These are phyloP conservation scores for Lichtheimia ornata DNA, from an alignment of 371 early-diverging fungal species.

Conservation along the genomic window DNA sequence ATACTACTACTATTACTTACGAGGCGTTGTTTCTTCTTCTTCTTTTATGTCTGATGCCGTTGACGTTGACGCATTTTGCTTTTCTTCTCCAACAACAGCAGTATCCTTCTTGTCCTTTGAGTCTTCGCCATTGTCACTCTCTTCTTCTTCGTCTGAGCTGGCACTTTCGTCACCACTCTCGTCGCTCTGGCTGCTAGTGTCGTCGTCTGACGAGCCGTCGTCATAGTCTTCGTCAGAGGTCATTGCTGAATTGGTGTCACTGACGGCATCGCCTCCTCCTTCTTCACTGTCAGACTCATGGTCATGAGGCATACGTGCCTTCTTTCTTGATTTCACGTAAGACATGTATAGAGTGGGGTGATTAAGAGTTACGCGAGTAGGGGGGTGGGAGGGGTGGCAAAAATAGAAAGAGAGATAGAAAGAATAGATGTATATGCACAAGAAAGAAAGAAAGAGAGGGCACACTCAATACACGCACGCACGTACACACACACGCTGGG, in stretches of 20 bases:
- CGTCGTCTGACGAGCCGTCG: background rate
- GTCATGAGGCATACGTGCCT: background rate
- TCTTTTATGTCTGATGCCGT: too few relatives aligned
- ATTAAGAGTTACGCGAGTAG: background rate
- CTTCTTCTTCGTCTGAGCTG: background rate
- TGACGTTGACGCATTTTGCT: too few relatives aligned
- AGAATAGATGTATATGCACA: too few relatives aligned
- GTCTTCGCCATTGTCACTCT: background rate
- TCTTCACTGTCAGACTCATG: slow-evolving; percentile 1
- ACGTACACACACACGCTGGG: too few relatives aligned
- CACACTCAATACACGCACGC: too few relatives aligned
- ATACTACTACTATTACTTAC: too few relatives aligned
- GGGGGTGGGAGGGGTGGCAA: background rate
- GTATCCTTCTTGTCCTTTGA: background rate
- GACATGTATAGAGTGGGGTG: background rate
- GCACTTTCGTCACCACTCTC: background rate
- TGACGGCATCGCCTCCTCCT: background rate
- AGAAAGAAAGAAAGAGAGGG: too few relatives aligned
- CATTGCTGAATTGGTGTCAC: background rate
- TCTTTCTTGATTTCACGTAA: background rate
- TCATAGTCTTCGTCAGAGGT: background rate
- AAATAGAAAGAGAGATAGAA: too few relatives aligned
- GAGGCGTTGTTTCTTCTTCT: too few relatives aligned
- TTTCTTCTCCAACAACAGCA: background rate
- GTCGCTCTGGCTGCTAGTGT: background rate